Evolutionary conservation across 1,139 yeast genomes (phyloP), one percentile per base, ranked within the genome.

Genomic region (Blastobotrys buckinghamii): DNA sequence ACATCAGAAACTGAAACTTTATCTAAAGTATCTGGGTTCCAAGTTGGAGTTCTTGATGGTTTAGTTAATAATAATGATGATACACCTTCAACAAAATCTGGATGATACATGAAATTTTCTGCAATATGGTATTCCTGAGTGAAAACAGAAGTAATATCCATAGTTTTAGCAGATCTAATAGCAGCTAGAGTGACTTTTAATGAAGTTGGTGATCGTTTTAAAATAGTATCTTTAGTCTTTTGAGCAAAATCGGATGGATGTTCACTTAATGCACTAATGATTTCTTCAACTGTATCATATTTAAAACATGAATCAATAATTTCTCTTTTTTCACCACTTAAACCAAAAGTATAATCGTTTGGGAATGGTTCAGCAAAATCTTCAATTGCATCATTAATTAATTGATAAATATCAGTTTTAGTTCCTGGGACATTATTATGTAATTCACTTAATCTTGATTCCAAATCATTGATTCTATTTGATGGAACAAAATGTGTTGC

Each of bases 401-500:
- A 75, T 30, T 77, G 70, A 63, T 73, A 81, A 59, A 73, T 74
- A 56, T 77, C 74, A 35, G 52, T 46, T 30, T 53, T 51, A 9
- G 57, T 52, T 59, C 67, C 53, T 63, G 45, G 64, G 58, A 46
- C 53, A 29, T 51, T 42, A 45, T 55, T 57, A 44, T 53, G 56
- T 35, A 72, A 61, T 51, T 78, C 81, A 10, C 84, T 72, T 54
- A 92, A 74, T 56, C 95, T 79, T 45, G 73, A 74, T 55, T 78
- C 76, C 58, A 92, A 74, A 38, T 77, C 81, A 1, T 76, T 75
- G 41, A 89, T 64, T 56, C 81, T 78, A 52, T 75, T 79, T 36
- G 82, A 73, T 15, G 87, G 82, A 35, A 92, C 82, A 61, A 80
- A 92, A 66, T 92, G 98, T 26, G 98, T 89, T 39, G 96, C 96